Evolutionary conservation across 306 rosid species (phyloP).

Genomic region (Rosa persica): DNA sequence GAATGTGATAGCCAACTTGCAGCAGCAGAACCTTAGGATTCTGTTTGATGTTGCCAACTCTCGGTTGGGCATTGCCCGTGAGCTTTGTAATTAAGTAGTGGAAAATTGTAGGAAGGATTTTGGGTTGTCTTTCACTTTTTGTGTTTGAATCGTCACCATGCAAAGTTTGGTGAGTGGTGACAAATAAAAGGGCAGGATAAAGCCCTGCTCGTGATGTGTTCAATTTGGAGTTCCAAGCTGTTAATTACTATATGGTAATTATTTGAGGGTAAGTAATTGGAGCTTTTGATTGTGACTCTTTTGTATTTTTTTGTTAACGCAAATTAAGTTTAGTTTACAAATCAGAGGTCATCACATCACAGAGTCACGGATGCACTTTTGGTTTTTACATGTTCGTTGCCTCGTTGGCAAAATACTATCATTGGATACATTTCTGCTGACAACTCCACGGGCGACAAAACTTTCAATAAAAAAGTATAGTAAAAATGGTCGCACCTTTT

Average conservation of each 20-base stretch:
- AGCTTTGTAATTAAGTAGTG: conserved; percentile 60
- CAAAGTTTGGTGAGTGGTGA: neutral
- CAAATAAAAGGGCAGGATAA: neutral
- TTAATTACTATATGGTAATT: neutral
- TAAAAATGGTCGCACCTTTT: no score
- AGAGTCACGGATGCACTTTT: no score
- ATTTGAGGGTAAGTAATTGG: neutral
- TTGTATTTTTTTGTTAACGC: neutral
- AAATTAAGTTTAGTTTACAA: neutral
- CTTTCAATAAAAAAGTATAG: no score
- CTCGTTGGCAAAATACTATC: no score
- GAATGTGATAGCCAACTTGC: conserved; percentile 89
- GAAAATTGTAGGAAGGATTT: neutral
- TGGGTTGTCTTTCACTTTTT: neutral
- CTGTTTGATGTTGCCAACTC: conserved; percentile 77
- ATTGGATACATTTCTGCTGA: no score
- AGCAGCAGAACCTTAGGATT: conserved; percentile 87
- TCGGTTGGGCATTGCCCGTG: conserved; percentile 81
- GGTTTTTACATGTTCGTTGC: no score
- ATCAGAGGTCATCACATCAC: neutral
- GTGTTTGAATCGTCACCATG: conserved; percentile 1
- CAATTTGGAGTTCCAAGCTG: neutral
- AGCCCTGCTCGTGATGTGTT: neutral
- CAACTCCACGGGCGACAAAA: no score
- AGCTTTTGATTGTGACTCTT: neutral